Base-by-base conservation (phyloP, 1,284 basidiomycete genomes). In the Paramarasmius palmivorus region DNA sequence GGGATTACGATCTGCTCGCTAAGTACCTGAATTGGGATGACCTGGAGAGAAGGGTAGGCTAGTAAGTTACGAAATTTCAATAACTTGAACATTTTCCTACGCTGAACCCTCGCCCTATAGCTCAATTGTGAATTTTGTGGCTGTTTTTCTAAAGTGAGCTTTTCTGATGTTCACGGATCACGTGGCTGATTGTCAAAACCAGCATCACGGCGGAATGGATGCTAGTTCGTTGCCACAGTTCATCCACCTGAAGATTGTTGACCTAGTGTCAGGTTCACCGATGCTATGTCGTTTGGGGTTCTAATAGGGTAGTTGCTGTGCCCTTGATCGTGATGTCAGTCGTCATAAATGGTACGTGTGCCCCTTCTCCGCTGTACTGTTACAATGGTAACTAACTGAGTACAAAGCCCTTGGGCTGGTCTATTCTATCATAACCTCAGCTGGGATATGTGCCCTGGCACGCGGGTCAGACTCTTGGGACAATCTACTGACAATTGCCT, bases 191-290 rank as follows among this genome's bases (percentile, higher is more conserved):
- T 32, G 29, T 32, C 6, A 32, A 32, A 6, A 6, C 29, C 29
- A 32, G 29, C 29, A 32, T 32, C 12, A 12, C 29, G 12, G 29
- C 29, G 12, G 29, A 32, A 12, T 32, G 6, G 6, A 32, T 32
- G 29, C 29, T 32, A 32, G 29, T 32, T 6, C 12, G 29, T 32
- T 32, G 29, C 29, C 6, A 6, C 29, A 6, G 12, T 32, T 32
- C 6, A 32, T 32, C 29, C 20, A 22, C n/a, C 15, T 7, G 38
- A 5, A 17, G 6, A 26, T 10, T 17, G 5, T 19, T 3, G 5
- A 25, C 15, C 32, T 44, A n/a, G 29, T 46, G 25, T 10, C 44
- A 46, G 44, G 29, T 46, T 25, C 44, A 46, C 32, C 44, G 44
- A 7, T 46, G 44, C 25, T 46, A 46, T 46, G 9, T 32, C 23